Evolutionary conservation across 257 asterid genomes (phyloP), one percentile per base, ranked within the genome.

Genomic region (Cruciata laevipes): DNA sequence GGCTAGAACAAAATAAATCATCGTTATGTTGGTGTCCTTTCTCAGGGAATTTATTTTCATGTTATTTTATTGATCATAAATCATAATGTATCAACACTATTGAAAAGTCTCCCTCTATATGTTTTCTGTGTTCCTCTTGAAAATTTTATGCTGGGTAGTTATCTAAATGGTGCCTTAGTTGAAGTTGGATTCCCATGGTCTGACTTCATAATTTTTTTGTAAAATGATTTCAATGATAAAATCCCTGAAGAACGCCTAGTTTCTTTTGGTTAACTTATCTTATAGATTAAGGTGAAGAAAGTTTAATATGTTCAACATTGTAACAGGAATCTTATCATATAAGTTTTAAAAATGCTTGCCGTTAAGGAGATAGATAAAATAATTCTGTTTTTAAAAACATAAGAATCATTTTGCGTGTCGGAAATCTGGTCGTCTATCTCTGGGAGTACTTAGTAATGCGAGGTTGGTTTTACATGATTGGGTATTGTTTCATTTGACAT

Each of bases 401-500:
- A 42, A 40, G 49, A 40, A 21, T 55, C 32, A 56, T 58, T 58
- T 58, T 23, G 37, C 7, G 18, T 58, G n/a, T 24, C 25, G 30
- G 60, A 24, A 21, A 55, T n/a, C 21, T 55, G 30, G 4, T 5
- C 2, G 9, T 13, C 27, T 10, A n/a, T 20, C 9, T 14, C 37
- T 57, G 66, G 40, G 38, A 35, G 6, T 47, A 47, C 20, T 47
- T 69, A 59, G 20, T 40, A 8, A 14, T 8, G 17, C 13, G 14
- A 12, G 16, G 61, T 21, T n/a, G 16, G 61, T 21, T 30, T 23
- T 30, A 30, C 42, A 60, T 60, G 16, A 44, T 30, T 67, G 44
- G 61, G 55, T 10, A 37, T 47, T 17, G 49, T 77, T 67, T 58
- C 17, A 9, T 30, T 53, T 77, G 80, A 24, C 30, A 21, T 72